Evolutionary conservation across 306 rosid species (phyloP).

Genomic region (Crotalaria pallida): DNA sequence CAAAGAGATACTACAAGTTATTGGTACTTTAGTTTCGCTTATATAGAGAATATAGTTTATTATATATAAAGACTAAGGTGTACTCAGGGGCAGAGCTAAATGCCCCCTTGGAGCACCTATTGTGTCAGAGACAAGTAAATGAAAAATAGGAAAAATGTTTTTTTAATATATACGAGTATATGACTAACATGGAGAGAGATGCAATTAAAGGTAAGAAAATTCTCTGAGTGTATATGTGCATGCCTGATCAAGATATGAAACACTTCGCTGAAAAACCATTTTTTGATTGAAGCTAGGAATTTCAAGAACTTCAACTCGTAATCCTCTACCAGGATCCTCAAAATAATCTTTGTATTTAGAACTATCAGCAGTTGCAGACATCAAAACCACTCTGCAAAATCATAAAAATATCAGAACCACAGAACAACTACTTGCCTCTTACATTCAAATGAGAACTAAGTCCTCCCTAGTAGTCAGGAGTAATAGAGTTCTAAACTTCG

Average conservation of each 20-base stretch:
- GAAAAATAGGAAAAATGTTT: no score
- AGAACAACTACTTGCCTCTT: conserved; percentile 1
- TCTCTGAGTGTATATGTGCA: background rate
- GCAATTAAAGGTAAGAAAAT: background rate
- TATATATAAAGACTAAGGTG: background rate
- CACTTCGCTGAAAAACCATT: conserved; percentile 48
- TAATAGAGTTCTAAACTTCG: background rate
- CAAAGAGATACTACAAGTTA: background rate
- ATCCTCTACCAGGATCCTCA: conserved; percentile 76
- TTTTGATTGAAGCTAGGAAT: conserved; percentile 58
- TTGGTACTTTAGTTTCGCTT: background rate
- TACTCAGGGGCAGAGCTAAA: background rate
- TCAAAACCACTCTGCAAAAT: conserved; percentile 74
- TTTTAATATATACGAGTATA: no score
- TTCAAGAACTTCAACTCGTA: conserved; percentile 86
- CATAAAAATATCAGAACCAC: conserved; percentile 22
- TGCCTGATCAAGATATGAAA: conserved; percentile 79
- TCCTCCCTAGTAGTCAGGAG: background rate
- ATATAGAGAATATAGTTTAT: background rate
- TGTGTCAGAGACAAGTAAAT: no score
- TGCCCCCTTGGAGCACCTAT: no score
- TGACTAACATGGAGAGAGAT: background rate
- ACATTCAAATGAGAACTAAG: conserved; percentile 1
- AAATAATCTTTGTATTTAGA: conserved; percentile 74
- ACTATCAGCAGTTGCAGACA: conserved; percentile 94